Conservation (phyloP, 805 yeast genomes). For the Cyberlindnera americana region DNA sequence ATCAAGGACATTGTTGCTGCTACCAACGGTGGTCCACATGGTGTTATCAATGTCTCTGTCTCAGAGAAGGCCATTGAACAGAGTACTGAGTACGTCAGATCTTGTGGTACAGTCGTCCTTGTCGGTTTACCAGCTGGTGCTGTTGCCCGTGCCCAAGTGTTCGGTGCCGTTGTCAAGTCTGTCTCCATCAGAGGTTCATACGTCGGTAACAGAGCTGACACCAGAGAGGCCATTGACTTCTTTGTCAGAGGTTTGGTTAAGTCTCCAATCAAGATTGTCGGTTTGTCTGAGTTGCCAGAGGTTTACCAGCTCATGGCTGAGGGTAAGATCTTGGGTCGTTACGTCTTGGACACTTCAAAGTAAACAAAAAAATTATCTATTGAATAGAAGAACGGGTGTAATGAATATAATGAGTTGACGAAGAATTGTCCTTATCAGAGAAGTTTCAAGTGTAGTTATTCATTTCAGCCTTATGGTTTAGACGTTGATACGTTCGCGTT, state of each 20-base stretch:
- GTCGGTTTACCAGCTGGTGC: conserved; percentile 61
- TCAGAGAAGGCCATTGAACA: conserved; percentile 49
- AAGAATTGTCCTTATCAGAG: neutral
- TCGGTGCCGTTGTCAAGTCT: conserved; percentile 47
- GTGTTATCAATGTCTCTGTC: conserved; percentile 54
- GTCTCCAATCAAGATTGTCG: conserved; percentile 57
- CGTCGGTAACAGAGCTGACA: conserved; percentile 28
- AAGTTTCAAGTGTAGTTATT: too few species aligned
- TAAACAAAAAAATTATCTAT: conserved; percentile 22
- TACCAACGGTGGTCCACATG: conserved; percentile 66
- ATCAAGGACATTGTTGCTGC: conserved; percentile 42
- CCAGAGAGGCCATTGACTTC: conserved; percentile 69
- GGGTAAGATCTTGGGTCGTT: conserved; percentile 66
- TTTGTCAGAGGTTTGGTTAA: conserved; percentile 60
- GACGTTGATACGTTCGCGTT: neutral
- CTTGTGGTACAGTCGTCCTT: conserved; percentile 57
- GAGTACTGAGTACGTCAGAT: conserved; percentile 49
- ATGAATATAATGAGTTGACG: neutral
- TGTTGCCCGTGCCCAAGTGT: conserved; percentile 42
- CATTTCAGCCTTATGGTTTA: too few species aligned
- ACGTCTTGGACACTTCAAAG: conserved; percentile 74
- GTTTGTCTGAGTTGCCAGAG: conserved; percentile 48
- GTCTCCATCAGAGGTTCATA: conserved; percentile 39
- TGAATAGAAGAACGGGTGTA: neutral
- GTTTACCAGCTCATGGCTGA: conserved; percentile 54